Evolutionary conservation across 2,329 filamentous ascomycete species (phyloP).

Genomic region (Trichoderma sp.): DNA sequence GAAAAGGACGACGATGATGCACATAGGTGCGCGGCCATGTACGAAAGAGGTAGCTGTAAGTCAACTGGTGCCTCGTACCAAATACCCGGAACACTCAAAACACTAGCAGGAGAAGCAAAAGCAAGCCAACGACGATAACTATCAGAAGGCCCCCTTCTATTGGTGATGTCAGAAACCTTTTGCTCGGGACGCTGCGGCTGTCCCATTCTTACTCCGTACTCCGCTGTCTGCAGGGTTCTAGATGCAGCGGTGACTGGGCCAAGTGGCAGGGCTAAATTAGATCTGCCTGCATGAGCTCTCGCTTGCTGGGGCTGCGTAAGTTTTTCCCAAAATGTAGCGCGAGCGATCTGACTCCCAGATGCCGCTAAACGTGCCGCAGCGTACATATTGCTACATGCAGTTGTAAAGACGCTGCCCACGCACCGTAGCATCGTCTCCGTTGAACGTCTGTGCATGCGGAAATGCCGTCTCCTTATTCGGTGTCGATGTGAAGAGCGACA

Average conservation of each 20-base stretch:
- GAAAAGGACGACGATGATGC: background rate
- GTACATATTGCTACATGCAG: constrained; percentile 6
- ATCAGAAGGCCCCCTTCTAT: background rate
- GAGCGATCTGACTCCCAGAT: constrained; percentile 9
- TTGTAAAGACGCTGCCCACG: constrained; percentile 46
- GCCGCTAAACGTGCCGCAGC: constrained; percentile 7
- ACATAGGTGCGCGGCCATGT: background rate
- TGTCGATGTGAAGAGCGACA: constrained; percentile 38
- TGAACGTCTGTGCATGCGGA: constrained; percentile 51
- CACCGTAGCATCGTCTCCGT: constrained; percentile 51
- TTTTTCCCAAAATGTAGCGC: constrained; percentile 6
- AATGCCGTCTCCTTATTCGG: constrained; percentile 44
- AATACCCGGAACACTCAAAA: background rate
- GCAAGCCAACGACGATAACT: background rate
- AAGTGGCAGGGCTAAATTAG: constrained; percentile 57
- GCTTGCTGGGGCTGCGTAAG: constrained; percentile 49
- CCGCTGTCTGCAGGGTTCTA: constrained; percentile 39
- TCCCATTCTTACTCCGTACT: constrained; percentile 19
- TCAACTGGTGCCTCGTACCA: background rate
- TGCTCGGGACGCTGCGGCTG: background rate
- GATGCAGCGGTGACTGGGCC: constrained; percentile 58
- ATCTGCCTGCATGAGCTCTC: constrained; percentile 55
- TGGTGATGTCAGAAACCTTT: constrained; percentile 5
- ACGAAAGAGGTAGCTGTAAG: background rate
- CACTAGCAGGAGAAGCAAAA: background rate